phyloP scores from a whole-genome alignment of 2,329 filamentous ascomycete species.

The Cadophora malorum region DNA sequence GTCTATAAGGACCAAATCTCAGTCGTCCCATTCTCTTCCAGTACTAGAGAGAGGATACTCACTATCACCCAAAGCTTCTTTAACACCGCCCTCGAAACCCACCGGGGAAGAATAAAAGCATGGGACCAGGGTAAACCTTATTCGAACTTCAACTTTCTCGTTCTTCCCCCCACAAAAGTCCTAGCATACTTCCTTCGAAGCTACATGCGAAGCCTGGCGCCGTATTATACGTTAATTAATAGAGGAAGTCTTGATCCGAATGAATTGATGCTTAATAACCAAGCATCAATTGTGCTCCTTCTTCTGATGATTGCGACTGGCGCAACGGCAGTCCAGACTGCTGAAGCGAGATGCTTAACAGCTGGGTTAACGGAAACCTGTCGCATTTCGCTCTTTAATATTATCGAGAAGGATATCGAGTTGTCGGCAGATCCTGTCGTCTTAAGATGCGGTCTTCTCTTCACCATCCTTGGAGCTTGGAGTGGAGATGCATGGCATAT shows the following conservation, averaged over 20 bases:
- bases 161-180: conserved; percentile 69
- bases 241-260: conserved; percentile 69
- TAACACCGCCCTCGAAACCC: conserved; percentile 73
- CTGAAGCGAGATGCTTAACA: conserved; percentile 69
- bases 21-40: conserved; percentile 53
- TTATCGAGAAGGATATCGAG: conserved; percentile 74
- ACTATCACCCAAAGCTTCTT: conserved; percentile 74
- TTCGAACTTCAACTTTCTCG: conserved; percentile 65
- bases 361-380: conserved; percentile 73
- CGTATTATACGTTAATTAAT: conserved; percentile 69
- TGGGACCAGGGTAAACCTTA: conserved; percentile 47
- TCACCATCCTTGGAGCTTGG: conserved; percentile 73
- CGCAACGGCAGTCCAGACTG: conserved; percentile 68
- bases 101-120: conserved; percentile 54
- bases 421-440: conserved; percentile 70
- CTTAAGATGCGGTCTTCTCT: conserved; percentile 69
- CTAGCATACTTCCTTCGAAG: conserved; percentile 71
- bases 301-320: conserved; percentile 77
- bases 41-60: conserved; percentile 70
- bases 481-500: conserved; percentile 80
- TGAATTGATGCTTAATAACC: conserved; percentile 69
- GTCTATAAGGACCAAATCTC: conserved; percentile 38
- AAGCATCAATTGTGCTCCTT: conserved; percentile 69
- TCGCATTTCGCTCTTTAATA: conserved; percentile 73
- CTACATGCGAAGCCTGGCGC: conserved; percentile 69